Conservation (phyloP, 2,329 filamentous ascomycete species). For the Huntiella bhutanensis region DNA sequence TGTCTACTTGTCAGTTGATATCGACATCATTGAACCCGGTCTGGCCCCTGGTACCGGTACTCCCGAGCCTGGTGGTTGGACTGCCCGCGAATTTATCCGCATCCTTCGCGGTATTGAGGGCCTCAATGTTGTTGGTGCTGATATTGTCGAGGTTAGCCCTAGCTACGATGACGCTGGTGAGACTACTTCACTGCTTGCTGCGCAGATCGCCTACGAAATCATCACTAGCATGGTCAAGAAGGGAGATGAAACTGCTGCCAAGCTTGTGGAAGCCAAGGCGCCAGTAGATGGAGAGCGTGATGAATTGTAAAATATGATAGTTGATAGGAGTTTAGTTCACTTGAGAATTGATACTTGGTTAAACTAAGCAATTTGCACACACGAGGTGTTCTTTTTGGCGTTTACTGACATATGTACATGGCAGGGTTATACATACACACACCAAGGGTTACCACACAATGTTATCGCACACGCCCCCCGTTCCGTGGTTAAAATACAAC, state of each 20-base stretch:
- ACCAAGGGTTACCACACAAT: no score
- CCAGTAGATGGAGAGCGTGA: not conserved
- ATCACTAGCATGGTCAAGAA: slow-evolving; percentile 54
- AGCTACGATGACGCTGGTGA: slow-evolving; percentile 64
- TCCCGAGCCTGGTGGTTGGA: slow-evolving; percentile 82
- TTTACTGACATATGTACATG: no score
- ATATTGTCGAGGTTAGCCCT: slow-evolving; percentile 75
- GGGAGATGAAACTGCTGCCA: not conserved
- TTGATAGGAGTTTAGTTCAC: no score
- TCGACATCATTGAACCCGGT: slow-evolving; percentile 64
- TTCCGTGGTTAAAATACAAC: no score
- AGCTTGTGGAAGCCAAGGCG: not conserved
- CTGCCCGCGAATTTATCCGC: slow-evolving; percentile 67
- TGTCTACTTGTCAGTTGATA: slow-evolving; percentile 65
- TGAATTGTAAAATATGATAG: not conserved
- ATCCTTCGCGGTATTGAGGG: slow-evolving; percentile 67
- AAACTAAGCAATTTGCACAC: no score
- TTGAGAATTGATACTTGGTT: no score
- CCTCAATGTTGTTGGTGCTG: slow-evolving; percentile 72
- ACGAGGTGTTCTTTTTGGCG: no score
- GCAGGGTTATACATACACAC: no score
- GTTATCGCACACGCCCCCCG: no score
- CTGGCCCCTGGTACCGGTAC: slow-evolving; percentile 60
- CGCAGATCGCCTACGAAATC: slow-evolving; percentile 70
- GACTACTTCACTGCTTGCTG: slow-evolving; percentile 58